Conservation (phyloP, 139 green algal species). For the Chlorella sorokiniana region DNA sequence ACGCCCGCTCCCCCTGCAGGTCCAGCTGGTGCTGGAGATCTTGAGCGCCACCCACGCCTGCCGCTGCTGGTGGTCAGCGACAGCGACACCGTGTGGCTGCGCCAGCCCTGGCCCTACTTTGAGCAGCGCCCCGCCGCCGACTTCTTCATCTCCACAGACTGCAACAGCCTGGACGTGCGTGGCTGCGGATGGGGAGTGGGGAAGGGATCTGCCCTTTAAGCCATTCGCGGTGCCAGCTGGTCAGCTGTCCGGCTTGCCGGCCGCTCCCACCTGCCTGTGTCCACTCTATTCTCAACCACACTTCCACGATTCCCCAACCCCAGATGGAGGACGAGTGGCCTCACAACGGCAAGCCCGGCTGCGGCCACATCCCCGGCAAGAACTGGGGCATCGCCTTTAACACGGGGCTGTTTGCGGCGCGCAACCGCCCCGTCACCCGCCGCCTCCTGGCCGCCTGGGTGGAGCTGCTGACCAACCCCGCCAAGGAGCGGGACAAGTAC, state of each 20-base stretch:
- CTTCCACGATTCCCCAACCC: too few relatives aligned
- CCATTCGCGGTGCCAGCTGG: not conserved
- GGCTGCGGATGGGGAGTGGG: not conserved
- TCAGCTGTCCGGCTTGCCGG: too few relatives aligned
- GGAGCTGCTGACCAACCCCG: not conserved
- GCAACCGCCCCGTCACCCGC: conserved; percentile 1
- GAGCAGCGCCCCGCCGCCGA: not conserved
- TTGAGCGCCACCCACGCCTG: conserved; percentile 4
- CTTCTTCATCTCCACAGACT: conserved; percentile 42
- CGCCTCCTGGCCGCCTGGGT: not conserved
- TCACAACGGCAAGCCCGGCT: not conserved
- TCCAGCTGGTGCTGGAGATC: not conserved
- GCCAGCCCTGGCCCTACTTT: conserved; percentile 11
- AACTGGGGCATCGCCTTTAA: conserved; percentile 4
- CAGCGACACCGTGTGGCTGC: conserved; percentile 26
- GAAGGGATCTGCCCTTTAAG: not conserved
- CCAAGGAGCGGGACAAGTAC: not conserved
- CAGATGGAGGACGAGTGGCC: conserved; percentile 20
- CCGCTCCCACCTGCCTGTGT: not conserved
- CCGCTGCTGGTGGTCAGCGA: conserved; percentile 10
- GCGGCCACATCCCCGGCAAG: conserved; percentile 11
- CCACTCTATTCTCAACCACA: too few relatives aligned
- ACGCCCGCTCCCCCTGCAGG: not conserved
- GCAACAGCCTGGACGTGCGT: conserved; percentile 16
- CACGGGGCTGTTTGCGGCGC: conserved; percentile 20